Evolutionary conservation across 1,284 basidiomycete genomes (phyloP).

Genomic region (Microbotryum silenes-acaulis): DNA sequence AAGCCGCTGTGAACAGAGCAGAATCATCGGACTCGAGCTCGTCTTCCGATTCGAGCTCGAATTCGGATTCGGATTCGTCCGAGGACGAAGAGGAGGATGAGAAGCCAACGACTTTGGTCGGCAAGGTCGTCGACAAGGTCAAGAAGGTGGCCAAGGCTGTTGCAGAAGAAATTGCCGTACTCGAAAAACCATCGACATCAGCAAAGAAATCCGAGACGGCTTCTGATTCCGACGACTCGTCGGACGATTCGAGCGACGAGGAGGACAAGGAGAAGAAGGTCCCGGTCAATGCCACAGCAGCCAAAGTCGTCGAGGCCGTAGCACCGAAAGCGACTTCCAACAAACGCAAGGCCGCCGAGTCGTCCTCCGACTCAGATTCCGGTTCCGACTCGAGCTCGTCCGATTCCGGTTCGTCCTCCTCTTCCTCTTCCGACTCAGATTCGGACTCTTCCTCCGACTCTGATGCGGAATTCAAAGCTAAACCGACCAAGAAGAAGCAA

Average conservation of each 20-base stretch:
- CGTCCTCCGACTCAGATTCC: slow-evolving; percentile 32
- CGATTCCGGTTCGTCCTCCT: slow-evolving; percentile 4
- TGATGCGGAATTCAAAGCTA: background rate
- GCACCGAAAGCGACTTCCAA: background rate
- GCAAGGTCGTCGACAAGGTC: slow-evolving; percentile 17
- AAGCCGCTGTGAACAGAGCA: slow-evolving; percentile 37
- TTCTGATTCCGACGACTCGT: slow-evolving; percentile 6
- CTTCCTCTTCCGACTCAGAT: background rate
- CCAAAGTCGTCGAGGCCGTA: background rate
- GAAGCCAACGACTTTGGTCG: slow-evolving; percentile 4
- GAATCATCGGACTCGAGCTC: slow-evolving; percentile 29
- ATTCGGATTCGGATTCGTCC: slow-evolving; percentile 4
- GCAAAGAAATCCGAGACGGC: slow-evolving; percentile 6
- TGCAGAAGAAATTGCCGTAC: slow-evolving; percentile 14
- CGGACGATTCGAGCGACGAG: background rate
- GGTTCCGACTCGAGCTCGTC: slow-evolving; percentile 34
- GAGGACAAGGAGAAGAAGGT: no score
- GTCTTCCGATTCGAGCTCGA: slow-evolving; percentile 2
- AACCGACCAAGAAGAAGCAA: slow-evolving; percentile 24
- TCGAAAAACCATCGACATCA: slow-evolving; percentile 1
- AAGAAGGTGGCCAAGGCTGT: slow-evolving; percentile 13
- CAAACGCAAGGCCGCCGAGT: slow-evolving; percentile 26
- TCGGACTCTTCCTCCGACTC: slow-evolving; percentile 7
- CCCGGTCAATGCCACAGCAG: no score
- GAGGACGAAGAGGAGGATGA: slow-evolving; percentile 6